Base-by-base conservation (phyloP, 768 basidiomycete species). In the Tricholoma hemisulphureum region DNA sequence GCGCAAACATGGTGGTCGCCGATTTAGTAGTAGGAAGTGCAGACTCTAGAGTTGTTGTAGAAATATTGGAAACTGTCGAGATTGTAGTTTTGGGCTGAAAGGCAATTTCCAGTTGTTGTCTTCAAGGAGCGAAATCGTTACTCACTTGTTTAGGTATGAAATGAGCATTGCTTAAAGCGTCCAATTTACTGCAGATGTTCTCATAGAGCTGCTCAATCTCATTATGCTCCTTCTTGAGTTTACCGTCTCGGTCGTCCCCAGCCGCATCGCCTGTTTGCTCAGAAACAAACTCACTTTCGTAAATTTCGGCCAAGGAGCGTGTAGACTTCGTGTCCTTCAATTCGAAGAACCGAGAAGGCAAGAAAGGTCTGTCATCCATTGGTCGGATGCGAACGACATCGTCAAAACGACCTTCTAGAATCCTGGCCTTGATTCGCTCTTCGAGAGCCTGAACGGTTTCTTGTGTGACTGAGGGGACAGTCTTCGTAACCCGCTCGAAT, bases 121-220 rank as follows among this genome's bases (percentile, higher is more conserved):
- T 14, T 23, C 34, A 28, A 43, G 31, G 26, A 26, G 50, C 29
- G 23, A 57, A 54, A 50, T 32, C 37, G 49, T 18, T 13, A 78
- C 86, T 54, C 60, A 96, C 96, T 69, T 87, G 86, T 71, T 98
- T 98, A 1, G 96, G 97, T 14, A 92, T 89, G 70, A 94, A 98
- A 71, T 98, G 93, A 2, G 95, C 87, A 68, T 98, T 98, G 70
- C 91, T 92, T 32, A 98, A 76, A 18, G 96, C 93, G 73, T 98
- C 97, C 32, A 98, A 77, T 68, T 96, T 97, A 45, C 82, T 77
- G 57, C 87, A 92, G 32, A 99, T 88, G 46, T 80, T 82, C 55
- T 93, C 91, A 93, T 96, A 98, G 9, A 87, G 63, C 51, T 78
- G 76, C 56, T 90, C 87, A 53, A 98, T 86, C 70, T 91, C 95